Percentiles rank a stretch among this genome's conserved stretches.
These are phyloP conservation scores for Irineochytrium annulatum DNA, from an alignment of 192 early-diverging fungal species.

Conservation along the genomic window DNA sequence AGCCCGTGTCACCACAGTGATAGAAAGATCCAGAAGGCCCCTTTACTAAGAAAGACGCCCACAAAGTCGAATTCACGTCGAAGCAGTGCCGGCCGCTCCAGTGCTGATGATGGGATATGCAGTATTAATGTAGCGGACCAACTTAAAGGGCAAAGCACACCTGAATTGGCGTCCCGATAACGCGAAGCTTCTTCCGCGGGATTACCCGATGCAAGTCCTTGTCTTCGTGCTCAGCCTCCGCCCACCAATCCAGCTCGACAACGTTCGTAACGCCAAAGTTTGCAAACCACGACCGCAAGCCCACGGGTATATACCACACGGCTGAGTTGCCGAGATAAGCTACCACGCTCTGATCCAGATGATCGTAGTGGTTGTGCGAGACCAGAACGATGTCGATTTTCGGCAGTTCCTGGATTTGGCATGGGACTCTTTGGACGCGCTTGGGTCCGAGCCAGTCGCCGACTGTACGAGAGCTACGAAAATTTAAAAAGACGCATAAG, in stretches of 20 bases:
- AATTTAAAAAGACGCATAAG: not conserved
- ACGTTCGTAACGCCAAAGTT: constrained; percentile 45
- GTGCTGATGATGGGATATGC: too few species aligned
- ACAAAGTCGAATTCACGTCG: constrained; percentile 43
- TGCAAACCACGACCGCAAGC: constrained; percentile 63
- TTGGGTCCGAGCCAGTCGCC: constrained; percentile 43
- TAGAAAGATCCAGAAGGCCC: constrained; percentile 37
- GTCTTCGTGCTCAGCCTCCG: too few species aligned
- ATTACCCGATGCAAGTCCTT: too few species aligned
- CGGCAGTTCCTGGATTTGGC: constrained; percentile 54
- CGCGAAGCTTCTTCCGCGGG: too few species aligned
- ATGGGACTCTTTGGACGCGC: constrained; percentile 25
- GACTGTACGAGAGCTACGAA: constrained; percentile 30
- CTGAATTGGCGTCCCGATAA: too few species aligned
- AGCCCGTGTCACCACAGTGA: constrained; percentile 59
- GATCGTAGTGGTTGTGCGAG: constrained; percentile 88
- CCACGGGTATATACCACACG: constrained; percentile 68
- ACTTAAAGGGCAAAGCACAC: too few species aligned
- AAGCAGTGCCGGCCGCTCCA: too few species aligned
- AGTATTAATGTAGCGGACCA: too few species aligned
- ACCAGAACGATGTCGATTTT: constrained; percentile 71
- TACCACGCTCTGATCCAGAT: constrained; percentile 69
- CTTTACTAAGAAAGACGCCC: constrained; percentile 51
- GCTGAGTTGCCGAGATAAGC: constrained; percentile 37
- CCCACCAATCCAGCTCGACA: constrained; percentile 77